Conservation (phyloP, 768 basidiomycete species). For the Agaricus subrufescens region DNA sequence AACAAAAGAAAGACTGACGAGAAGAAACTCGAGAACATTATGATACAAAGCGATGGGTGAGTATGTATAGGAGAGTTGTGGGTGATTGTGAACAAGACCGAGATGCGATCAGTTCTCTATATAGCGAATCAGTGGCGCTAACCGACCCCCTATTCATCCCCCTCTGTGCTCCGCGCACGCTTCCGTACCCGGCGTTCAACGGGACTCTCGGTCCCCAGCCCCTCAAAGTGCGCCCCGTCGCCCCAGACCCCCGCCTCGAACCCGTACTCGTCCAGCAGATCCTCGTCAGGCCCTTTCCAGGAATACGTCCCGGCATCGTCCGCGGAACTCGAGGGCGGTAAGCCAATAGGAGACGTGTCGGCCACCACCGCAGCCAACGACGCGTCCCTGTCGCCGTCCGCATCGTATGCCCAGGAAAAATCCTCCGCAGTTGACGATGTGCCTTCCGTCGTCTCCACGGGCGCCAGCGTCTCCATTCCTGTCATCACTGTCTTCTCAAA, state of each 20-base stretch:
- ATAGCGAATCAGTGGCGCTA: conserved; percentile 3
- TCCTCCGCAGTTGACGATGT: conserved; percentile 21
- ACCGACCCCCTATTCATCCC: conserved; percentile 1
- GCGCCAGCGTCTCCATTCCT: conserved; percentile 1
- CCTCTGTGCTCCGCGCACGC: conserved; percentile 8
- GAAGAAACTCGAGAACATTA: conserved; percentile 6
- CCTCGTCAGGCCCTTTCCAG: conserved; percentile 1
- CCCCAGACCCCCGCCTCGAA: conserved; percentile 1
- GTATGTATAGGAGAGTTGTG: not conserved
- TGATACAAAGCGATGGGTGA: not conserved
- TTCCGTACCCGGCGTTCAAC: conserved; percentile 4
- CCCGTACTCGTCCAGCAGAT: conserved; percentile 4
- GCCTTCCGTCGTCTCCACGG: conserved; percentile 3
- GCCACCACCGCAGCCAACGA: not conserved
- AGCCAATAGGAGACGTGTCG: not conserved
- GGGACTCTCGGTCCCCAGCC: not conserved
- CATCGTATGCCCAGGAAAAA: conserved; percentile 42
- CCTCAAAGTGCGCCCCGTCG: not conserved
- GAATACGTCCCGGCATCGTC: not conserved
- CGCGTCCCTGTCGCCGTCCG: conserved; percentile 19
- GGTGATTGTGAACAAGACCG: conserved; percentile 4
- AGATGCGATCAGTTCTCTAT: conserved; percentile 1
- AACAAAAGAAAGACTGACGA: conserved; percentile 11
- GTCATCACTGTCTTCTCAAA: conserved; percentile 33
- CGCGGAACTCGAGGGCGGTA: not conserved